Conservation (phyloP, 768 basidiomycete genomes). For the Panus rudis region DNA sequence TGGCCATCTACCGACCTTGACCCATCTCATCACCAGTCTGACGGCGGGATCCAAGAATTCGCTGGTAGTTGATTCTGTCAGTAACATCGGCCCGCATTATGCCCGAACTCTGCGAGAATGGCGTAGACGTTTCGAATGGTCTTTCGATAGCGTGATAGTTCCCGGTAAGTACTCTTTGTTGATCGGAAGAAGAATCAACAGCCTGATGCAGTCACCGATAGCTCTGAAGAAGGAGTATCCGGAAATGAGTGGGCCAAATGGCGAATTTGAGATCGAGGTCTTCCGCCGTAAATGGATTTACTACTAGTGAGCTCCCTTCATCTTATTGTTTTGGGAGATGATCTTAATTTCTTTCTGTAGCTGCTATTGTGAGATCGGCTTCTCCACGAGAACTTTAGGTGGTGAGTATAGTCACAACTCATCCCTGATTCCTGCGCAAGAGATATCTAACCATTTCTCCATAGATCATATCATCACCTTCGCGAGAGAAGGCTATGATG, state of each 20-base stretch:
- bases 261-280: constrained; percentile 54
- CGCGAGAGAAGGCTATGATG: constrained; percentile 55
- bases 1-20: constrained; percentile 59
- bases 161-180: constrained; percentile 27
- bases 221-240: constrained; percentile 54
- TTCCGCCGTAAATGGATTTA: constrained; percentile 52
- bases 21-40: constrained; percentile 46
- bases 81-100: constrained; percentile 72
- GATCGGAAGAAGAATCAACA: not conserved
- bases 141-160: constrained; percentile 51
- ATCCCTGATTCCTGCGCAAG: not conserved
- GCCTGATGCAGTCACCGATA: not conserved
- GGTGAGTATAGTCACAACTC: constrained; percentile 33
- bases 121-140: constrained; percentile 50
- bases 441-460: not conserved
- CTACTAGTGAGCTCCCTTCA: constrained; percentile 36
- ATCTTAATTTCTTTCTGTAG: constrained; percentile 22
- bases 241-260: constrained; percentile 37
- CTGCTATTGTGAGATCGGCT: constrained; percentile 71
- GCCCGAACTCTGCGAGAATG: constrained; percentile 78
- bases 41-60: constrained; percentile 42
- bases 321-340: not conserved
- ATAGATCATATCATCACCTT: constrained; percentile 60
- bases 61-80: constrained; percentile 57
- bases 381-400: constrained; percentile 57